These are phyloP conservation scores for Stagonosporopsis vannaccii DNA, from an alignment of 2,329 filamentous ascomycete species.

Conservation along the genomic window DNA sequence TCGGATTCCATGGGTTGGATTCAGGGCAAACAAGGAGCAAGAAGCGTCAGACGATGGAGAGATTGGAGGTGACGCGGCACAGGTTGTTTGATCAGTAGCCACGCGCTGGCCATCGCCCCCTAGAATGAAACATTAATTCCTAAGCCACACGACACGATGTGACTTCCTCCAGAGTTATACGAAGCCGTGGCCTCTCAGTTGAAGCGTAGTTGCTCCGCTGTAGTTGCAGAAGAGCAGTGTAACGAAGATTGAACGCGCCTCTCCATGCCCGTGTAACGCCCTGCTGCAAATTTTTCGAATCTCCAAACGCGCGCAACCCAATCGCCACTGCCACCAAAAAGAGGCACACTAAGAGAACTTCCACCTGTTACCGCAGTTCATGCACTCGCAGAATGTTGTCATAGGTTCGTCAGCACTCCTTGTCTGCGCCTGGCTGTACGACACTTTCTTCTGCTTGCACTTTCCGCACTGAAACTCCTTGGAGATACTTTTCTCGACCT, in stretches of 20 bases:
- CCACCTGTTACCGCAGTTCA: slow-evolving; percentile 60
- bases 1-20: slow-evolving; percentile 54
- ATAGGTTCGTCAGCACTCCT: slow-evolving; percentile 91
- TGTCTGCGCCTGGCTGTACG: slow-evolving; percentile 95
- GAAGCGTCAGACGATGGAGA: not conserved
- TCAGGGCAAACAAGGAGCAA: slow-evolving; percentile 35
- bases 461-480: slow-evolving; percentile 87
- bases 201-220: not conserved
- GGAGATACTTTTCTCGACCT: slow-evolving; percentile 89
- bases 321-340: not conserved
- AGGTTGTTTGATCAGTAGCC: slow-evolving; percentile 2
- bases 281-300: slow-evolving; percentile 19
- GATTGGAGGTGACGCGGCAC: not conserved
- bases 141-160: slow-evolving; percentile 9
- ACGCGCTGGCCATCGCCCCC: not conserved
- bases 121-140: not conserved
- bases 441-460: slow-evolving; percentile 92
- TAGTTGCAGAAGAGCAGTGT: not conserved
- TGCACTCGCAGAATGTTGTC: slow-evolving; percentile 65
- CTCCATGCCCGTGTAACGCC: slow-evolving; percentile 21
- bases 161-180: not conserved
- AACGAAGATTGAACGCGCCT: slow-evolving; percentile 11
- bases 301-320: not conserved
- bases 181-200: not conserved
- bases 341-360: slow-evolving; percentile 49